Evolutionary conservation across 2,329 filamentous ascomycete species (phyloP).

Genomic region (Dactylellina parvicollis): DNA sequence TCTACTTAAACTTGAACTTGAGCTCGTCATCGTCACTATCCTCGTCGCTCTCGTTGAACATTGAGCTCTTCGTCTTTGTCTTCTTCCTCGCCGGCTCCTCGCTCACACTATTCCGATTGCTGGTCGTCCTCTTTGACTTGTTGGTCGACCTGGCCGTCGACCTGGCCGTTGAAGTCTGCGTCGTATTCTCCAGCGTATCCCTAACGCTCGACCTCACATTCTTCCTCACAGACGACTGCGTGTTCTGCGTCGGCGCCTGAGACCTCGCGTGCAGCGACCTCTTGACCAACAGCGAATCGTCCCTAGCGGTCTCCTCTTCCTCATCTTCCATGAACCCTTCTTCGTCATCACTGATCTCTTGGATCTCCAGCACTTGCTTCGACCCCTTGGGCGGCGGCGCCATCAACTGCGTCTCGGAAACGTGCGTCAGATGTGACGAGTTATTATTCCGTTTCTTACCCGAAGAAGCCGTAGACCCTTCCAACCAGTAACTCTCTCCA

Average conservation of each 20-base stretch:
- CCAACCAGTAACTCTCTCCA: conserved; percentile 62
- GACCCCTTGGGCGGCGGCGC: conserved; percentile 13
- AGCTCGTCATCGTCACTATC: conserved; percentile 58
- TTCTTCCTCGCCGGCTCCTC: conserved; percentile 55
- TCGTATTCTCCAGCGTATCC: conserved; percentile 7
- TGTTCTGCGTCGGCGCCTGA: conserved; percentile 23
- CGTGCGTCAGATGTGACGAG: conserved; percentile 13
- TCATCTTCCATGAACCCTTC: conserved; percentile 28
- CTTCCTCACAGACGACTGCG: conserved; percentile 25
- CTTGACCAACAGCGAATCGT: conserved; percentile 22
- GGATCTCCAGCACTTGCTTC: conserved; percentile 8
- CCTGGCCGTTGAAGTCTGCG: conserved; percentile 26
- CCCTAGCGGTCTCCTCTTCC: conserved; percentile 47
- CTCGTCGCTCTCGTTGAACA: conserved; percentile 55
- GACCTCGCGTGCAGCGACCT: conserved; percentile 14
- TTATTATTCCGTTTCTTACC: conserved; percentile 18
- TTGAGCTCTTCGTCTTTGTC: conserved; percentile 54
- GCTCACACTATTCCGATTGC: conserved; percentile 38
- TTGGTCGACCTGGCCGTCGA: conserved; percentile 18
- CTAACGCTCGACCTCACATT: conserved; percentile 17
- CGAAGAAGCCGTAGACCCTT: conserved; percentile 18
- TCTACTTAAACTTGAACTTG: conserved; percentile 57
- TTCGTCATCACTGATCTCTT: conserved; percentile 30
- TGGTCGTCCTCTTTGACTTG: conserved; percentile 36
- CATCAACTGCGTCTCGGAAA: conserved; percentile 45